phyloP scores from a whole-genome alignment of 495 filamentous ascomycete genomes.

The Acidomyces sp. region DNA sequence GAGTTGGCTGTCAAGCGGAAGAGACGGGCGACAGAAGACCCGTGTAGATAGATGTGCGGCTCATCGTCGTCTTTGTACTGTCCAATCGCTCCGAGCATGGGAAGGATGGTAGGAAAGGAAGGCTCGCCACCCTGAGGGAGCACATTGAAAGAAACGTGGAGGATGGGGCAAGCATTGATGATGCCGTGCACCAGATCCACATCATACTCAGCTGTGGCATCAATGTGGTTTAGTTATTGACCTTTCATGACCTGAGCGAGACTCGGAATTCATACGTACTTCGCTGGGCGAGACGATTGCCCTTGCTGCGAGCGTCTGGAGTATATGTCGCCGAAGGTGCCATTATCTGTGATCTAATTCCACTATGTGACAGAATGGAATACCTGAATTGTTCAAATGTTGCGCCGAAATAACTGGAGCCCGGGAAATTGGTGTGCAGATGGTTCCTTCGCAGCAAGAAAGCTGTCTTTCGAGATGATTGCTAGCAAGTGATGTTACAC shows the following conservation, averaged over 20 bases:
- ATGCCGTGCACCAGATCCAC: conserved; percentile 64
- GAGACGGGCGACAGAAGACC: conserved; percentile 69
- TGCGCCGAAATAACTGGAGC: no score
- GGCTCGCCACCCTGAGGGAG: conserved; percentile 29
- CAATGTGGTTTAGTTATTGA: background rate
- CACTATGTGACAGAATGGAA: no score
- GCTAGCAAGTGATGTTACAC: no score
- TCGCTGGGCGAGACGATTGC: conserved; percentile 11
- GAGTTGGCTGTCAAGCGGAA: conserved; percentile 47
- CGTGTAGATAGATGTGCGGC: conserved; percentile 64
- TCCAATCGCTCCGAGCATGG: conserved; percentile 81
- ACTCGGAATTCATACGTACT: conserved; percentile 8
- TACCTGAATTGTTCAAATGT: no score
- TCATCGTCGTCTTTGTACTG: conserved; percentile 53
- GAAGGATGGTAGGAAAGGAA: conserved; percentile 64
- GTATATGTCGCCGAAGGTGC: conserved; percentile 13
- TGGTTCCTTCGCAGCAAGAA: no score
- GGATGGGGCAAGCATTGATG: conserved; percentile 59
- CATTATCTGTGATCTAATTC: no score
- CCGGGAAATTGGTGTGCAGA: no score
- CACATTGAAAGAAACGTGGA: conserved; percentile 70
- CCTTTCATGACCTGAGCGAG: background rate
- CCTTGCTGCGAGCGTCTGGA: conserved; percentile 19
- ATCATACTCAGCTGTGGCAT: conserved; percentile 53
- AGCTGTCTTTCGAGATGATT: no score